Evolutionary conservation across 2,329 filamentous ascomycete species (phyloP).

Genomic region (Exophiala sp.): DNA sequence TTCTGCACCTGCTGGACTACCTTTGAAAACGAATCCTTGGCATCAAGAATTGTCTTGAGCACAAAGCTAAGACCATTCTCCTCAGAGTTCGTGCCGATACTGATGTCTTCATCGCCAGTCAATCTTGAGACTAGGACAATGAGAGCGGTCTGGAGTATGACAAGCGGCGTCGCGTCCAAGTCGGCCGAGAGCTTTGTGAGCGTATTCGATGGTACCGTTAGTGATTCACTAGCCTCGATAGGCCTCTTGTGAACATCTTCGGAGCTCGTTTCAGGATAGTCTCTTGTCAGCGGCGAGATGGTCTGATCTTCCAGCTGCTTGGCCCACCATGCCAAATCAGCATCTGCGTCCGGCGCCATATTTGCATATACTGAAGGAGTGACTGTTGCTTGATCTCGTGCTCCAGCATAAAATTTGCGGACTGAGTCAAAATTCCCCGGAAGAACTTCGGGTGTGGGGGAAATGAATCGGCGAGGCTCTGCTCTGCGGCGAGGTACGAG

Average conservation of each 20-base stretch:
- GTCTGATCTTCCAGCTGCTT: conserved; percentile 41
- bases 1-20: conserved; percentile 39
- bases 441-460: too few relatives aligned
- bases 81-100: conserved; percentile 42
- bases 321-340: conserved; percentile 41
- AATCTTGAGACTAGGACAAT: conserved; percentile 44
- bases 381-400: too few relatives aligned
- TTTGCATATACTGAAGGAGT: not conserved
- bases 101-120: conserved; percentile 50
- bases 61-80: conserved; percentile 46
- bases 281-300: conserved; percentile 43
- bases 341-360: conserved; percentile 15
- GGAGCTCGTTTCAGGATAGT: conserved; percentile 39
- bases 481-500: not conserved
- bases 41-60: conserved; percentile 40
- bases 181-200: conserved; percentile 38
- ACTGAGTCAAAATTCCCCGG: too few relatives aligned
- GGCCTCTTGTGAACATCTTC: conserved; percentile 34
- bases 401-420: too few relatives aligned
- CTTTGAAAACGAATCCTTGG: conserved; percentile 40
- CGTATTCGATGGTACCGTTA: conserved; percentile 36
- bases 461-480: too few relatives aligned
- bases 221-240: conserved; percentile 43
- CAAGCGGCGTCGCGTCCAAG: conserved; percentile 38
- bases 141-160: conserved; percentile 43